Evolutionary conservation across 106 monocot species (phyloP).

Genomic region (Allium fistulosum): DNA sequence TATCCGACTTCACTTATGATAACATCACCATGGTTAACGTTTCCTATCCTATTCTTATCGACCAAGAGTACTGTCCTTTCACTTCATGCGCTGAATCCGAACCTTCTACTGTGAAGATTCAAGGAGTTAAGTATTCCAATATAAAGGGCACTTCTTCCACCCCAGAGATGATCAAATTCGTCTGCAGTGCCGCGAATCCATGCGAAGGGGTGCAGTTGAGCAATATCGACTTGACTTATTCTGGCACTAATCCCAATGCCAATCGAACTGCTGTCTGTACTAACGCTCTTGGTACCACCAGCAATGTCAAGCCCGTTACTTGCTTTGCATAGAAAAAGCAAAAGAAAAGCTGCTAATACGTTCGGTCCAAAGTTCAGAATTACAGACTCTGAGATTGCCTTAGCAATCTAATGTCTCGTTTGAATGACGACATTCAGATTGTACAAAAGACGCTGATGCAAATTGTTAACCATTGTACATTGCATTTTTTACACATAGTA

Average conservation of each 20-base stretch:
- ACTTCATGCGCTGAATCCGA: neutral
- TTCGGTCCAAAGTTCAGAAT: too few relatives aligned
- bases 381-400: too few relatives aligned
- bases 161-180: neutral
- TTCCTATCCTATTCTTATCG: constrained; percentile 11
- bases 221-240: constrained; percentile 4
- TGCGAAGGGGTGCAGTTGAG: constrained; percentile 6
- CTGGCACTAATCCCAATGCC: neutral
- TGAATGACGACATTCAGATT: too few relatives aligned
- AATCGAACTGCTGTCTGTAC: neutral
- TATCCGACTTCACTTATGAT: neutral
- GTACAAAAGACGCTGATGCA: too few relatives aligned
- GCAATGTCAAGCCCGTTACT: constrained; percentile 3
- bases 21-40: neutral
- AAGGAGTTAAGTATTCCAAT: neutral
- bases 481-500: too few relatives aligned
- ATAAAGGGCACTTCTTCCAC: constrained; percentile 7
- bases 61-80: constrained; percentile 18
- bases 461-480: too few relatives aligned
- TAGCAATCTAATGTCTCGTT: too few relatives aligned
- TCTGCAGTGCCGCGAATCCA: constrained; percentile 4
- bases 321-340: neutral
- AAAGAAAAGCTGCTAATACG: too few relatives aligned
- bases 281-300: neutral
- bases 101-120: constrained; percentile 11